A percentile compares a stretch with the other conserved stretches of the same genome.
Evolutionary conservation across 176 grass and related monocot genomes (phyloP).

Genomic region (Avena insularis): DNA sequence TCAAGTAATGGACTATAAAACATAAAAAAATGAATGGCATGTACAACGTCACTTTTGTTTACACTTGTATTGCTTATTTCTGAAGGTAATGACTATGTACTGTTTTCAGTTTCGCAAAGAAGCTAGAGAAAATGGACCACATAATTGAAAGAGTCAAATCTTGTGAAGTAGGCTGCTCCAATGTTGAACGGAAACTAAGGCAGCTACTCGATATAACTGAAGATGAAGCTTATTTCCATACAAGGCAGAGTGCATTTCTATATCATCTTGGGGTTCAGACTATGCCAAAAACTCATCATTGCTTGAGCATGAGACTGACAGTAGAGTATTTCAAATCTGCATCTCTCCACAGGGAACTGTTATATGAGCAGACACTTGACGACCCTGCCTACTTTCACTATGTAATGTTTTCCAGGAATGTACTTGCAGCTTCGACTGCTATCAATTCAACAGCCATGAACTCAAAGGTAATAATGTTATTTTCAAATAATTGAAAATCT

Average conservation of each 20-base stretch:
- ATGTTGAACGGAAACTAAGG: slow-evolving; percentile 85
- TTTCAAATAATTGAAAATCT: slow-evolving; percentile 1
- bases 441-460: slow-evolving; percentile 77
- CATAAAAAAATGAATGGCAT: slow-evolving; percentile 24
- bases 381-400: slow-evolving; percentile 56
- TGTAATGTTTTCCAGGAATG: slow-evolving; percentile 71
- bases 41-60: neutral
- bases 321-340: slow-evolving; percentile 82
- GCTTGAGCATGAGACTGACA: slow-evolving; percentile 82
- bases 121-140: slow-evolving; percentile 70
- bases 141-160: slow-evolving; percentile 65
- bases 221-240: slow-evolving; percentile 91
- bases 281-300: slow-evolving; percentile 82
- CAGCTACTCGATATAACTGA: slow-evolving; percentile 81
- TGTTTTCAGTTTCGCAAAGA: slow-evolving; percentile 69
- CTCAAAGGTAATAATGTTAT: slow-evolving; percentile 65
- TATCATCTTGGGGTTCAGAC: slow-evolving; percentile 83
- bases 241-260: slow-evolving; percentile 79
- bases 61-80: slow-evolving; percentile 26
- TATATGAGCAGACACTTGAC: slow-evolving; percentile 50
- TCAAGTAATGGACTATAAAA: slow-evolving; percentile 5
- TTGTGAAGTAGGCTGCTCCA: slow-evolving; percentile 69
- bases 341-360: slow-evolving; percentile 9
- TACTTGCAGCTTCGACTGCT: slow-evolving; percentile 78
- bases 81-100: slow-evolving; percentile 22